phyloP scores from a whole-genome alignment of 2,329 filamentous ascomycete genomes.

The Diaporthe capsici region DNA sequence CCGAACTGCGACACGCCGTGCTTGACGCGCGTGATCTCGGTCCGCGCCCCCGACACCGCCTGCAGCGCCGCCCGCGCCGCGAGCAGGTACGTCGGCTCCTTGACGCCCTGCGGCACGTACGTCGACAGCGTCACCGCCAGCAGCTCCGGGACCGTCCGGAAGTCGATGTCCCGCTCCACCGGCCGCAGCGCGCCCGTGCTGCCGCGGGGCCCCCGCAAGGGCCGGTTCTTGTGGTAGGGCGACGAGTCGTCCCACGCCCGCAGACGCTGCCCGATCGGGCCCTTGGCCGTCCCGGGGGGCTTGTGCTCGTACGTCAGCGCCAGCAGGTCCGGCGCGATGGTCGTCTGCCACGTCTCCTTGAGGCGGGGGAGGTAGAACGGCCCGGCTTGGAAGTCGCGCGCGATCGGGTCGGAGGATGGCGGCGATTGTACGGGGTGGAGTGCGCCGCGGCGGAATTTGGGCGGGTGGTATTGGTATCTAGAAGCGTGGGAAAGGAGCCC shows the following conservation, averaged over 20 bases:
- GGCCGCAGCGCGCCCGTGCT: conserved; percentile 75
- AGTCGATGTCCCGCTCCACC: conserved; percentile 81
- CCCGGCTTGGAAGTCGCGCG: conserved; percentile 89
- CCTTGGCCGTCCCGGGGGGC: conserved; percentile 79
- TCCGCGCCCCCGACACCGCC: conserved; percentile 84
- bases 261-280: conserved; percentile 72
- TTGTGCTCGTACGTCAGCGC: conserved; percentile 89
- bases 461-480: conserved; percentile 95
- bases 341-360: conserved; percentile 90
- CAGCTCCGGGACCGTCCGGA: conserved; percentile 88
- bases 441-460: conserved; percentile 94
- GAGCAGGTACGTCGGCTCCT: conserved; percentile 82
- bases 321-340: conserved; percentile 88
- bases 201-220: conserved; percentile 86
- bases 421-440: conserved; percentile 94
- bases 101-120: conserved; percentile 77
- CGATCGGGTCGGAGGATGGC: conserved; percentile 86
- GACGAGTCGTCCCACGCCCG: conserved; percentile 91
- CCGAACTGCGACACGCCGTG: conserved; percentile 82
- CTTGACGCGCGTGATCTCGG: conserved; percentile 78
- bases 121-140: conserved; percentile 85
- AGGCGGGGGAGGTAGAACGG: conserved; percentile 91
- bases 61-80: conserved; percentile 88
- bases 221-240: conserved; percentile 94
- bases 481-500: conserved; percentile 44